phyloP scores from a whole-genome alignment of 345 rosid species.

The Hibiscus trionum region DNA sequence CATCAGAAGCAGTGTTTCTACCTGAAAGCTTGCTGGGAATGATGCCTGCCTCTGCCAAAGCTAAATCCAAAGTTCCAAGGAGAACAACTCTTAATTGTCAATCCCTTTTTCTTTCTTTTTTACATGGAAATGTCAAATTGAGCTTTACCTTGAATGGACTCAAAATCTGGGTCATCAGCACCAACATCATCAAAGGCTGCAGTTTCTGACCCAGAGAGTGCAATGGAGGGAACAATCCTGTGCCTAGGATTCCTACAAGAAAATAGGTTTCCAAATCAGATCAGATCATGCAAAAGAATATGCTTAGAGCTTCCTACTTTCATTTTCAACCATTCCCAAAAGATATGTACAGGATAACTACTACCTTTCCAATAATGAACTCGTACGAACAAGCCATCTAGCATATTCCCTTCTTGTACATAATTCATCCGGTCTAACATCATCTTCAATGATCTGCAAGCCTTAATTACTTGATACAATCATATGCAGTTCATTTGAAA shows the following conservation, averaged over 20 bases:
- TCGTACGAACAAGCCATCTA: constrained; percentile 66
- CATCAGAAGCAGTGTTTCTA: constrained; percentile 18
- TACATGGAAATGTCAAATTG: constrained; percentile 6
- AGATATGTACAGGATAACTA: background rate
- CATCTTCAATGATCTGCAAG: constrained; percentile 72
- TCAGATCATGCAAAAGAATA: constrained; percentile 13
- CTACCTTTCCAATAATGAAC: constrained; percentile 69
- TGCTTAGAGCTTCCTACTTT: background rate
- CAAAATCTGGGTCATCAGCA: constrained; percentile 53
- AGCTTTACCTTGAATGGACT: constrained; percentile 55
- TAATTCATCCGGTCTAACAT: constrained; percentile 48
- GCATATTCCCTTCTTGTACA: constrained; percentile 87
- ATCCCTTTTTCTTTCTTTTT: too few relatives aligned
- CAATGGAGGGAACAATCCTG: constrained; percentile 52
- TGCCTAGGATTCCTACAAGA: constrained; percentile 57
- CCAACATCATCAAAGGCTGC: constrained; percentile 72
- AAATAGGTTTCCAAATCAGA: constrained; percentile 5
- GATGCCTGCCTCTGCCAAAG: constrained; percentile 80
- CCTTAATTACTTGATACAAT: constrained; percentile 23
- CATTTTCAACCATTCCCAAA: background rate
- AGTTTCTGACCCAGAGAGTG: constrained; percentile 48
- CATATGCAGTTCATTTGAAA: constrained; percentile 6
- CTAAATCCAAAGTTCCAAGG: constrained; percentile 31
- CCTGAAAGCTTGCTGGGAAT: constrained; percentile 48
- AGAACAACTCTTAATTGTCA: constrained; percentile 4